Percentiles rank a stretch among this genome's conserved stretches.
Evolutionary conservation across 176 grass and related monocot species (phyloP).

Genomic region (Bolboschoenus planiculmis): DNA sequence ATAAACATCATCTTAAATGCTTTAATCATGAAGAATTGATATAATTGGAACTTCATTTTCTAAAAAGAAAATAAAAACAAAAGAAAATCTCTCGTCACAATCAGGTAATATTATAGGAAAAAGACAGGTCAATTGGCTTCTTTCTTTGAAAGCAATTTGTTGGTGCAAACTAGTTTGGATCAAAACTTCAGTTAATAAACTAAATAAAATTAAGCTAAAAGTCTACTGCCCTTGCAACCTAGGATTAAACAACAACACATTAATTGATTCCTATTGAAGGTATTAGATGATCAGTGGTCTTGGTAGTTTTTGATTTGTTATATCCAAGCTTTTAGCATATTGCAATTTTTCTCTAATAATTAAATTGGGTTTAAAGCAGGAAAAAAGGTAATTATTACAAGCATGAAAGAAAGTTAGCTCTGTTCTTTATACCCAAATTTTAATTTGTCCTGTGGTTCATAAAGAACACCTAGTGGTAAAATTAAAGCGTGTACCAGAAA

Average conservation of each 20-base stretch:
- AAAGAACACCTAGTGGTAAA: neutral
- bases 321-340: neutral
- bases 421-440: neutral
- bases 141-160: neutral
- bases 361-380: conserved; percentile 10
- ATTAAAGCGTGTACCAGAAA: neutral
- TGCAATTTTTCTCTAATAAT: conserved; percentile 3
- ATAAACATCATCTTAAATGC: neutral
- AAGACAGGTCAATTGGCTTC: conserved; percentile 3
- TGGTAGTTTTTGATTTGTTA: conserved; percentile 3
- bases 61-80: neutral
- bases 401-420: neutral
- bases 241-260: neutral
- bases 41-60: neutral
- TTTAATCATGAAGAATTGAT: neutral
- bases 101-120: neutral
- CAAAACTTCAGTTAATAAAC: neutral
- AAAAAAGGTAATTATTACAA: conserved; percentile 18
- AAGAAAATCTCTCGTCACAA: neutral
- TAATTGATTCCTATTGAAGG: neutral
- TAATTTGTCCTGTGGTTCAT: neutral
- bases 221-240: neutral
- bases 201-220: conserved; percentile 2
- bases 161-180: neutral
- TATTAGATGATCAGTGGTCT: neutral